Evolutionary conservation across 768 basidiomycete species (phyloP), one percentile per base, ranked within the genome.

Genomic region (Imleria badia): DNA sequence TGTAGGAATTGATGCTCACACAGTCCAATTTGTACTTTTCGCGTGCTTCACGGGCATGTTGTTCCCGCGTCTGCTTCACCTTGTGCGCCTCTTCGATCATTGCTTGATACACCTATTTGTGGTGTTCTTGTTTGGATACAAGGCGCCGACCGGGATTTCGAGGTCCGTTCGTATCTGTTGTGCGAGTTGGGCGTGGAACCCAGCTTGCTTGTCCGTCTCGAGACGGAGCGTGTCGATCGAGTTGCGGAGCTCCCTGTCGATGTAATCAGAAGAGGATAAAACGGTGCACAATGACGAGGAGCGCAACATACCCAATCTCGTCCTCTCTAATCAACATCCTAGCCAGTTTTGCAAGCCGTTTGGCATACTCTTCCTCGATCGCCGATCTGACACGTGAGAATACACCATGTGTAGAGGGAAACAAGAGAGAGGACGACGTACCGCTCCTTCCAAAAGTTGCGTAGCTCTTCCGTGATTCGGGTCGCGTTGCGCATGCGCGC

Each of bases 331-430:
- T 72, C 9, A 81, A 62, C 54, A 77, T 62, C 72, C 91, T 95
- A 30, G 92, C 81, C 23, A 99, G 76, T 68, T 89, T 92, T 20
- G 80, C 74, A 14, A 99, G 66, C 29, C 86, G 82, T 72, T 93
- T 94, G 1, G 95, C 88, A 66, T 98, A 98, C 34, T 98, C 96
- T 64, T 98, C 94, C 71, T 98, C 95, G 58, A 98, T 97, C 29
- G 78, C 60, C 9, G 93, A 87, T 67, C 96, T 97, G 29, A 38
- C n/a, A n/a, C n/a, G n/a, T n/a, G n/a, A n/a, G n/a, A n/a, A n/a
- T n/a, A n/a, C n/a, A n/a, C n/a, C n/a, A n/a, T n/a, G n/a, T n/a
- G n/a, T n/a, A n/a, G n/a, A n/a, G n/a, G n/a, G n/a, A n/a, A n/a
- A n/a, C n/a, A n/a, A n/a, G n/a, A n/a, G n/a, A n/a, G 23, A 1